Evolutionary conservation across 2,329 filamentous ascomycete genomes (phyloP).

Genomic region (Scytalidium sp.): DNA sequence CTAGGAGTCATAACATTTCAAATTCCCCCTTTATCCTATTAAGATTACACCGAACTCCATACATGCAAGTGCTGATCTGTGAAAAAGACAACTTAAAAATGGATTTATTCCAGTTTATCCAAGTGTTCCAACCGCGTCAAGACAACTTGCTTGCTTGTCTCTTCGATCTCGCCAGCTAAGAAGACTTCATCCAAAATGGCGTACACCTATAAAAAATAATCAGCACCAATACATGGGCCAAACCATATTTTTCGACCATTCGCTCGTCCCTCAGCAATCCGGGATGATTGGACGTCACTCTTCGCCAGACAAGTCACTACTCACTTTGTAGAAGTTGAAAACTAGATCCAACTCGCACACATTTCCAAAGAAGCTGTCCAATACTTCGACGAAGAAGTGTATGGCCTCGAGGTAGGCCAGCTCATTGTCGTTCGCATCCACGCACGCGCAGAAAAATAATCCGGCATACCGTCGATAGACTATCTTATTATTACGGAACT

Average conservation of each 20-base stretch:
- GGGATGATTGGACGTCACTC: neutral
- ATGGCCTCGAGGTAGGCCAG: constrained; percentile 95
- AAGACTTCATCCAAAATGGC: constrained; percentile 99
- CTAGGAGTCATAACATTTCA: too few relatives aligned
- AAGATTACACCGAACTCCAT: too few relatives aligned
- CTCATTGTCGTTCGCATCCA: constrained; percentile 99
- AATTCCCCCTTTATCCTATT: too few relatives aligned
- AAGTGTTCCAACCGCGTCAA: constrained; percentile 90
- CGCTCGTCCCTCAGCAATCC: neutral
- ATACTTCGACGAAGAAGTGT: constrained; percentile 98
- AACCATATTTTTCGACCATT: constrained; percentile 1
- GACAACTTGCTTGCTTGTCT: constrained; percentile 98
- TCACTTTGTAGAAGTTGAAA: constrained; percentile 71
- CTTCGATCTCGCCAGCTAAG: constrained; percentile 94
- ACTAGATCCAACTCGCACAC: constrained; percentile 96
- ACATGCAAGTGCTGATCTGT: too few relatives aligned
- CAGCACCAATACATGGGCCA: neutral
- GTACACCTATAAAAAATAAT: constrained; percentile 64
- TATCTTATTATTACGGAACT: constrained; percentile 91
- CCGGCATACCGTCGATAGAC: constrained; percentile 97
- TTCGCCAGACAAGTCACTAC: constrained; percentile 6
- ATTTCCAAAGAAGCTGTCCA: constrained; percentile 98
- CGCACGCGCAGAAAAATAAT: constrained; percentile 98
- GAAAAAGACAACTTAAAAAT: too few relatives aligned
- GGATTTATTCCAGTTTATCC: constrained; percentile 80